Evolutionary conservation across 2,329 filamentous ascomycete species (phyloP).

Genomic region (Fusarium torulosum): DNA sequence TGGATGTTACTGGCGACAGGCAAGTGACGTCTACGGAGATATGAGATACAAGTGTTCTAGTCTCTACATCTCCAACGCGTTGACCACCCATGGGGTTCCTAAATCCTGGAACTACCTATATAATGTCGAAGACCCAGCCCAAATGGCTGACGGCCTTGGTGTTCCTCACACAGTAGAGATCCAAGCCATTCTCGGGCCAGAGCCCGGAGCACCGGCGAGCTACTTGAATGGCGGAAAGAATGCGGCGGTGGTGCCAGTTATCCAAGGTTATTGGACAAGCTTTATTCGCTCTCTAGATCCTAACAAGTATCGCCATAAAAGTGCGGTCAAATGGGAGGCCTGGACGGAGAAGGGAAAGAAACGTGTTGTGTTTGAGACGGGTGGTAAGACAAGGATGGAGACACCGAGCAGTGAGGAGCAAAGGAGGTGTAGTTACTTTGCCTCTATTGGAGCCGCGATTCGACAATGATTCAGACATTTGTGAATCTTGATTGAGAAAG

Average conservation of each 20-base stretch:
- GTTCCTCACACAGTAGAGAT: conserved; percentile 77
- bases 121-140: conserved; percentile 71
- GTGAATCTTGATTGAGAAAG: neutral
- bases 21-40: conserved; percentile 54
- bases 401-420: conserved; percentile 42
- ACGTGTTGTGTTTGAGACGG: conserved; percentile 58
- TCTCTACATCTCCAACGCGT: conserved; percentile 48
- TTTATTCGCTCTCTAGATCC: conserved; percentile 77
- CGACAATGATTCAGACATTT: conserved; percentile 21
- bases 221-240: conserved; percentile 68
- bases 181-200: conserved; percentile 75
- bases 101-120: conserved; percentile 77
- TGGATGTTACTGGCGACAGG: conserved; percentile 56
- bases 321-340: conserved; percentile 56
- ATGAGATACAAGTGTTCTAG: conserved; percentile 54
- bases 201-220: conserved; percentile 67
- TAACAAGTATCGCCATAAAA: conserved; percentile 59
- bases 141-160: conserved; percentile 67
- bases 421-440: conserved; percentile 45
- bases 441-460: conserved; percentile 31
- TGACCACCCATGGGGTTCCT: conserved; percentile 51
- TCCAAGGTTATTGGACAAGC: conserved; percentile 80
- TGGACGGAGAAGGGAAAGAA: conserved; percentile 51
- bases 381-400: conserved; percentile 58
- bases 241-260: conserved; percentile 66